Evolutionary conservation across 108 stramenopile genomes (phyloP).

Genomic region (Fragilaria radians): DNA sequence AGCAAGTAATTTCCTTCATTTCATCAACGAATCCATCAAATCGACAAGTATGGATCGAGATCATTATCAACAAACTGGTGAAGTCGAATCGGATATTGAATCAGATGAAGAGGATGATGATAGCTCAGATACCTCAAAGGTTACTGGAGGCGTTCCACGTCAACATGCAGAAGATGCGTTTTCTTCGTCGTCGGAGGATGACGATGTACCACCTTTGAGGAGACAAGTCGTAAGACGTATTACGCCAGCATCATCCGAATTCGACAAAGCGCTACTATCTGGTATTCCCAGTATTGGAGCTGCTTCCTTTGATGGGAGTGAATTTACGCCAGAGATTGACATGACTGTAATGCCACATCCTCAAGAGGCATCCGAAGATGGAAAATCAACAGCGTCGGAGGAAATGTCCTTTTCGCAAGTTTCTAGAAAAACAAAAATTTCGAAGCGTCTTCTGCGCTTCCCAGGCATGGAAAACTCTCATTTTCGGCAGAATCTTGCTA

Average conservation of each 20-base stretch:
- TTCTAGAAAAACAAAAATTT: no score
- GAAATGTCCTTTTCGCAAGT: no score
- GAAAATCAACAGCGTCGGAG: no score
- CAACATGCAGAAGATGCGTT: background rate
- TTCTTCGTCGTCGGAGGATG: slow-evolving; percentile 2
- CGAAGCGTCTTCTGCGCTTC: background rate
- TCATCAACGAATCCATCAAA: no score
- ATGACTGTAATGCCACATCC: background rate
- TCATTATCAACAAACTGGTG: no score
- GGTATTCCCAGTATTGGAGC: slow-evolving; percentile 9
- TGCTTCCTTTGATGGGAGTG: slow-evolving; percentile 6
- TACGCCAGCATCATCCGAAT: slow-evolving; percentile 15
- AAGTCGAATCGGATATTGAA: no score
- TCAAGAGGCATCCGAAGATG: background rate
- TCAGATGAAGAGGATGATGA: no score
- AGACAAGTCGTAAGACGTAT: background rate
- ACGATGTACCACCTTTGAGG: background rate
- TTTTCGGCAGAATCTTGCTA: background rate
- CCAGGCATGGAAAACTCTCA: background rate
- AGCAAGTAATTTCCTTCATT: no score
- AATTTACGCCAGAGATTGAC: background rate
- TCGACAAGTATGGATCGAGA: no score
- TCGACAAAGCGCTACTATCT: slow-evolving; percentile 28
- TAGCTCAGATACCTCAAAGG: no score
- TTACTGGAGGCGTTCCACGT: no score